phyloP scores from a whole-genome alignment of 331 rosid species.

The Saraca asoca region DNA sequence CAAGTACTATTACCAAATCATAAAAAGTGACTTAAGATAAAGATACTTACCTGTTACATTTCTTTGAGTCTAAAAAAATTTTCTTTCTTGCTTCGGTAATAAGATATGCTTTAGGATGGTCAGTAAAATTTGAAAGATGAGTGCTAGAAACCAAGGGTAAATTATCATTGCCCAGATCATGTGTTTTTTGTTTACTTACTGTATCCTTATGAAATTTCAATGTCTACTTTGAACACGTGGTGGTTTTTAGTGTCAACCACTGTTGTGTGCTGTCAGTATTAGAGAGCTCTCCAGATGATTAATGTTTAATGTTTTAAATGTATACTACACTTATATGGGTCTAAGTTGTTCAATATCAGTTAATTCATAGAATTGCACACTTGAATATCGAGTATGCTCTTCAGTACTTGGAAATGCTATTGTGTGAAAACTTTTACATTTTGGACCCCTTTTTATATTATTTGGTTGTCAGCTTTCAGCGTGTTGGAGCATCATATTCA shows the following conservation, averaged over 20 bases:
- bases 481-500: conserved; percentile 11
- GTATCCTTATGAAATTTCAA: no score
- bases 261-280: no score
- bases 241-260: conserved; percentile 1
- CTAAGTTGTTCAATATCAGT: neutral
- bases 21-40: neutral
- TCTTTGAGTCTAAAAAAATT: no score
- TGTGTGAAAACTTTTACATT: neutral
- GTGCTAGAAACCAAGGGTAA: no score
- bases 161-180: no score
- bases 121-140: conserved; percentile 10
- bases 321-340: neutral
- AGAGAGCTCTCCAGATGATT: no score
- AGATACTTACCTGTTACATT: neutral
- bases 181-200: no score
- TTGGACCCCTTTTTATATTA: neutral
- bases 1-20: no score
- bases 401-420: neutral
- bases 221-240: no score
- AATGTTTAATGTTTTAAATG: no score
- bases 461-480: conserved; percentile 7
- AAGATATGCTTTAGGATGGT: conserved; percentile 3
- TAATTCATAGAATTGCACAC: conserved; percentile 5
- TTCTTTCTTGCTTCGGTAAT: neutral
- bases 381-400: conserved; percentile 5